A percentile compares a stretch with the other conserved stretches of the same genome.
phyloP scores from a whole-genome alignment of 108 stramenopile genomes.

The Chaetoceros muelleri region DNA sequence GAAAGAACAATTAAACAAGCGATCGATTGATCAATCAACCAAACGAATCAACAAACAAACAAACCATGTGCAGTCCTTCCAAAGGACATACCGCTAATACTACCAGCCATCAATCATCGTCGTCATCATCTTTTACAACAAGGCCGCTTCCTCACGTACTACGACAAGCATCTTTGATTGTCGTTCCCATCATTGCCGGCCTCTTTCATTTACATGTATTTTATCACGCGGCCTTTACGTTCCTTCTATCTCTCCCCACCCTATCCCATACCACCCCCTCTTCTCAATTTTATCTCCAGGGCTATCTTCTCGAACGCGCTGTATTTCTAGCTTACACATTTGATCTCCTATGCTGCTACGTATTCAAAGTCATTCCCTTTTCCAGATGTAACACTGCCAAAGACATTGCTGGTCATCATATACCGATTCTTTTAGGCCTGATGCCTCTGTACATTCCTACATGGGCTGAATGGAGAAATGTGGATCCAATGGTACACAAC shows the following conservation, averaged over 20 bases:
- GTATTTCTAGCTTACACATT: slow-evolving; percentile 16
- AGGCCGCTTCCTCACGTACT: too few species aligned
- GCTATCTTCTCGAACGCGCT: slow-evolving; percentile 6
- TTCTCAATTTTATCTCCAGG: background rate
- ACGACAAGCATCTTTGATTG: too few species aligned
- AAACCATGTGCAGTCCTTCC: too few species aligned
- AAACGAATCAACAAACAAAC: too few species aligned
- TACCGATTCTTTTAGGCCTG: slow-evolving; percentile 8
- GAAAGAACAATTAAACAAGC: too few species aligned
- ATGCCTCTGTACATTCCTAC: slow-evolving; percentile 8
- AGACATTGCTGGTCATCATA: slow-evolving; percentile 13
- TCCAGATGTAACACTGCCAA: slow-evolving; percentile 10
- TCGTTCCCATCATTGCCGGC: slow-evolving; percentile 12
- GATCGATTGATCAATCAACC: too few species aligned
- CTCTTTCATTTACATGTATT: slow-evolving; percentile 8
- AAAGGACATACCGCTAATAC: too few species aligned
- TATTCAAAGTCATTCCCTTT: slow-evolving; percentile 12
- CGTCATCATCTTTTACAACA: too few species aligned
- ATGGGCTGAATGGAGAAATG: background rate
- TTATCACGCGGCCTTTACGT: slow-evolving; percentile 7
- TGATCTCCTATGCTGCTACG: slow-evolving; percentile 10
- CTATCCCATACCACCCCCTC: background rate
- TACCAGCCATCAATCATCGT: too few species aligned
- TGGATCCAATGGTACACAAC: background rate
- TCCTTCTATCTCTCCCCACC: slow-evolving; percentile 1